Base-by-base conservation (phyloP, 1,139 yeast species). In the Arxiozyma bovina region DNA sequence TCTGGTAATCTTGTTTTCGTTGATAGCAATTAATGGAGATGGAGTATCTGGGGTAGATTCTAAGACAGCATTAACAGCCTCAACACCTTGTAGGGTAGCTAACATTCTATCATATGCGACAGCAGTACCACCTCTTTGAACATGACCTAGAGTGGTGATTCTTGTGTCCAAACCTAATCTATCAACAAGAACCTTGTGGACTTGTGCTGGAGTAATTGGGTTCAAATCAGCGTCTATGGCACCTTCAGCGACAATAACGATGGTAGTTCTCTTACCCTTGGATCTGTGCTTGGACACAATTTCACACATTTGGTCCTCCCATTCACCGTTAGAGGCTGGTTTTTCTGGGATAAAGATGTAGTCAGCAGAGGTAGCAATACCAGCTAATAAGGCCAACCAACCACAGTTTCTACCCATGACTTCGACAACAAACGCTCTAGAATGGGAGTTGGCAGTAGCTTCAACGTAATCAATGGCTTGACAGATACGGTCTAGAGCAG, bases 331-430 rank as follows among this genome's bases (percentile, higher is more conserved):
- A 42, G 58, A 54, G 47, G 62, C 64, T 42, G 65, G 65, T 51
- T 57, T 59, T 72, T 93, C 99, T 38, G 99, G 99, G 62, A 93
- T 86, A 66, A 93, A 84, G 55, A 91, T 85, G 68, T 82, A 91
- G 73, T 93, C 99, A 15, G 99, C 98, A 60, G 96, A 88, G 42
- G 96, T 87, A 41, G 97, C 88, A 61, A 91, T 81, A 63, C 98
- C 98, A 20, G 98, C 91, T 94, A 90, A 87, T 61, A 93, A 78
- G 1, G 95, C 98, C 63, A 93, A 79, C 99, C 99, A 93, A 58
- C 99, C 99, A 77, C 99, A 93, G 73, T 93, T 96, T 70, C 99
- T 83, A 56, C 99, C 99, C 99, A 93, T 93, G 51, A 93, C 99
- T 73, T 93, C 99, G 57, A 93, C 89, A 49, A 93, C 96, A 71